Conservation (phyloP, 2,329 filamentous ascomycete genomes). For the Fusarium sp. region DNA sequence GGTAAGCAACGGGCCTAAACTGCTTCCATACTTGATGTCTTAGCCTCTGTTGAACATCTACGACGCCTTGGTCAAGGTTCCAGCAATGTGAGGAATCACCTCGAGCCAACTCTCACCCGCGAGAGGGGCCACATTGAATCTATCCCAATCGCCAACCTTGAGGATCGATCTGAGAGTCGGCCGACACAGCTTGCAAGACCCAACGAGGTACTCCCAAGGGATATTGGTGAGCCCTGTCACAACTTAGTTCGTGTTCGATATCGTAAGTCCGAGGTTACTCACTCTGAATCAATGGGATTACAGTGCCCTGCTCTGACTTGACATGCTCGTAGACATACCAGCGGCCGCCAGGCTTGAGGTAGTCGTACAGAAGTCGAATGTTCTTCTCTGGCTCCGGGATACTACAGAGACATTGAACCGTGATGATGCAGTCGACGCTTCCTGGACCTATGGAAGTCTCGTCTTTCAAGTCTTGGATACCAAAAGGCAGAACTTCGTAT, state of each 20-base stretch:
- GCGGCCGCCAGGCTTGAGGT: not conserved
- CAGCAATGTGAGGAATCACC: not conserved
- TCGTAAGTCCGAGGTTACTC: not conserved
- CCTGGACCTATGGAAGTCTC: not conserved
- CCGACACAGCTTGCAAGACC: not conserved
- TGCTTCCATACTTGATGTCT: too few species aligned
- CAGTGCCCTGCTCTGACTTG: not conserved
- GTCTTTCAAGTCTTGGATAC: not conserved
- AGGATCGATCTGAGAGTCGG: not conserved
- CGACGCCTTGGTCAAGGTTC: not conserved
- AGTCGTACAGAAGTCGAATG: not conserved
- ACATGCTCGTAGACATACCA: slow-evolving; percentile 6
- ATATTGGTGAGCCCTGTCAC: not conserved
- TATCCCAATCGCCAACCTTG: not conserved
- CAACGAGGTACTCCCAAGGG: not conserved
- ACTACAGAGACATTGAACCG: not conserved
- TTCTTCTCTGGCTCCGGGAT: slow-evolving; percentile 2
- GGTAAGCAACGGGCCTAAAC: not conserved
- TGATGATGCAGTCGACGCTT: not conserved
- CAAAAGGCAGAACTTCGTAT: not conserved
- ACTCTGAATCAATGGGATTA: not conserved
- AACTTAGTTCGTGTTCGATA: not conserved
- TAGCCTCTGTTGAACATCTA: not conserved
- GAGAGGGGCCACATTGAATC: not conserved
- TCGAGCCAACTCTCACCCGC: not conserved